A percentile compares a stretch with the other conserved stretches of the same genome.
Evolutionary conservation across 371 early-diverging fungal species (phyloP).

Genomic region (Neoconidiobolus thromboides): DNA sequence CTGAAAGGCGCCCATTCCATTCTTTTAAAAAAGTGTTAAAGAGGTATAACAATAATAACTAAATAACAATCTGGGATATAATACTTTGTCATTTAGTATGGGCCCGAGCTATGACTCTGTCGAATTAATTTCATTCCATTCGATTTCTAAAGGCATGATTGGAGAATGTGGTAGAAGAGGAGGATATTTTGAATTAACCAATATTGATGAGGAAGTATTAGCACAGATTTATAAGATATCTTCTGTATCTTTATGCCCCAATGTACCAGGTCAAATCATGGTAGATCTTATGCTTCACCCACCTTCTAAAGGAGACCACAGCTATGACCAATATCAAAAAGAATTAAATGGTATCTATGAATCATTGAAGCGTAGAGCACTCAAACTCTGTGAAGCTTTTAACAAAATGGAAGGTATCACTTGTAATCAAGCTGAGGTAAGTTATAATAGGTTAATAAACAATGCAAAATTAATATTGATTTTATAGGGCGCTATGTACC

Average conservation of each 20-base stretch:
- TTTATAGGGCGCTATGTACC: constrained; percentile 84
- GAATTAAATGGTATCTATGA: constrained; percentile 60
- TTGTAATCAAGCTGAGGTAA: constrained; percentile 58
- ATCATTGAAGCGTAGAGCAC: constrained; percentile 62
- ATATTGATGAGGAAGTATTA: constrained; percentile 50
- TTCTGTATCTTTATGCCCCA: constrained; percentile 81
- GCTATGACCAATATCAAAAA: constrained; percentile 46
- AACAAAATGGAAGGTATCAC: constrained; percentile 66
- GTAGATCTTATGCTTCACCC: constrained; percentile 88
- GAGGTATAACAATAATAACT: constrained; percentile 10
- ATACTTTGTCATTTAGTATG: constrained; percentile 18
- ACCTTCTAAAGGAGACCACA: constrained; percentile 56
- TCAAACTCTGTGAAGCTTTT: constrained; percentile 52
- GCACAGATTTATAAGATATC: constrained; percentile 84
- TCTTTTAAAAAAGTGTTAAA: constrained; percentile 83
- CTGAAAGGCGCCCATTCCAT: constrained; percentile 64
- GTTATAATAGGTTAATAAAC: neutral
- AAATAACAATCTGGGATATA: neutral
- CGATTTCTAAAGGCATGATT: constrained; percentile 91
- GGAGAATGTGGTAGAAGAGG: constrained; percentile 97
- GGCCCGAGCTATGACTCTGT: constrained; percentile 31
- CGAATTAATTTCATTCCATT: constrained; percentile 91
- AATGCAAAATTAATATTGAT: neutral
- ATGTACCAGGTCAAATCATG: constrained; percentile 64
- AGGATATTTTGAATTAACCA: constrained; percentile 87